Percentiles rank a stretch among this genome's conserved stretches.
Evolutionary conservation across 1,139 yeast genomes (phyloP).

Genomic region (Suhomyces guaymorum): DNA sequence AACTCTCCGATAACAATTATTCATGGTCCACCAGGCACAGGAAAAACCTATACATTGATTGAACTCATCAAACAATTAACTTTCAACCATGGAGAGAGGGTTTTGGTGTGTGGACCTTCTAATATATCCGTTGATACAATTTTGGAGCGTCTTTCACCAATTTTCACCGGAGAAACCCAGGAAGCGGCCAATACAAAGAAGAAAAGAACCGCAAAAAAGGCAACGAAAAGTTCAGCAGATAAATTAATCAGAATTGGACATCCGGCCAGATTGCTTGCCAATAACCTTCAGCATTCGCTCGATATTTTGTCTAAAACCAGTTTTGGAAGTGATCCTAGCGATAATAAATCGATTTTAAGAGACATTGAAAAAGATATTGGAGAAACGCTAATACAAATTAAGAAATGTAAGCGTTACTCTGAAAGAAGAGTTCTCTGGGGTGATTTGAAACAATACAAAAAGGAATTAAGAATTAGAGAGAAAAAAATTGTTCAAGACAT

Average conservation of each 20-base stretch:
- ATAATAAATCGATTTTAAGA: conserved; percentile 59
- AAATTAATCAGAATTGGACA: conserved; percentile 83
- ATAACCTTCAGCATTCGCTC: conserved; percentile 69
- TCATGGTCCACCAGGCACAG: conserved; percentile 57
- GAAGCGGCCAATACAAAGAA: conserved; percentile 17
- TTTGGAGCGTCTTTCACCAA: conserved; percentile 67
- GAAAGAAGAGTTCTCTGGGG: conserved; percentile 69
- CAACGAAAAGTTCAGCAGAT: conserved; percentile 39
- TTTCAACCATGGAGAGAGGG: conserved; percentile 55
- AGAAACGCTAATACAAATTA: conserved; percentile 54
- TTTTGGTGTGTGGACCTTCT: conserved; percentile 92
- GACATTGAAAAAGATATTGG: conserved; percentile 77
- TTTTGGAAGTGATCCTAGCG: conserved; percentile 36
- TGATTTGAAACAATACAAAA: conserved; percentile 66
- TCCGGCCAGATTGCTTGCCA: conserved; percentile 77
- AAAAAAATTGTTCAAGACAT: conserved; percentile 61
- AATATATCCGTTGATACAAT: conserved; percentile 95
- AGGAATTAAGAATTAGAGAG: conserved; percentile 70
- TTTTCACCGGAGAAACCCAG: conserved; percentile 20
- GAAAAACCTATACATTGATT: conserved; percentile 77
- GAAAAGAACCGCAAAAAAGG: conserved; percentile 14
- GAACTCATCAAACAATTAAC: conserved; percentile 79
- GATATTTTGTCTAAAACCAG: conserved; percentile 65
- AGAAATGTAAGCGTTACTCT: conserved; percentile 63
- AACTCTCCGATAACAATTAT: conserved; percentile 46